These are phyloP conservation scores for Colletotrichum magnum DNA, from an alignment of 2,329 filamentous ascomycete species.

Conservation along the genomic window DNA sequence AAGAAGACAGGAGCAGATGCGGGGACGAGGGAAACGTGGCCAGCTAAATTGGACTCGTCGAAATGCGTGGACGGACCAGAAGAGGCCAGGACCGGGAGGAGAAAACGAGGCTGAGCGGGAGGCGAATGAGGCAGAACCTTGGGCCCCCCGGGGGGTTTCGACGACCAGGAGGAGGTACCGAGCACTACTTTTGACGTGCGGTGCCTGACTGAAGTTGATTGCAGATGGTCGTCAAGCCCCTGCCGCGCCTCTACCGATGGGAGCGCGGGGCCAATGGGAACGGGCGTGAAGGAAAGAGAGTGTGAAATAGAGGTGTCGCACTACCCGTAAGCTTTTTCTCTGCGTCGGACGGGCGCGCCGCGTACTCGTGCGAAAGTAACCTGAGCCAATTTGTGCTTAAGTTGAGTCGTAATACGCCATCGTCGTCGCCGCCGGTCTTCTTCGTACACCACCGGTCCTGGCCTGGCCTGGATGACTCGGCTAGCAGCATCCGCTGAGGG, in stretches of 20 bases:
- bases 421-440: neutral
- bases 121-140: constrained; percentile 24
- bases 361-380: constrained; percentile 6
- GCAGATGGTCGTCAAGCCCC: constrained; percentile 16
- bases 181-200: neutral
- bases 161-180: constrained; percentile 14
- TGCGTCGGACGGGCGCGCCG: neutral
- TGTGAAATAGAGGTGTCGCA: constrained; percentile 26
- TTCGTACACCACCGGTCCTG: neutral
- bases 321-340: constrained; percentile 15
- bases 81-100: constrained; percentile 22
- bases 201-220: constrained; percentile 35
- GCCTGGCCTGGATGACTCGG: neutral
- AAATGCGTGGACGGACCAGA: no score
- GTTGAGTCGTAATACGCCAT: constrained; percentile 12
- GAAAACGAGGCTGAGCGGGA: constrained; percentile 34
- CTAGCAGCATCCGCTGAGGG: neutral
- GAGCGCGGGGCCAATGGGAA: constrained; percentile 18
- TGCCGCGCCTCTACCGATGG: constrained; percentile 17
- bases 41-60: no score
- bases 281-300: neutral
- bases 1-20: no score
- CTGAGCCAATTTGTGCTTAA: neutral
- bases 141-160: constrained; percentile 1
- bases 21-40: no score